phyloP scores from a whole-genome alignment of 129 eudicot genomes.

The Arctium minus region DNA sequence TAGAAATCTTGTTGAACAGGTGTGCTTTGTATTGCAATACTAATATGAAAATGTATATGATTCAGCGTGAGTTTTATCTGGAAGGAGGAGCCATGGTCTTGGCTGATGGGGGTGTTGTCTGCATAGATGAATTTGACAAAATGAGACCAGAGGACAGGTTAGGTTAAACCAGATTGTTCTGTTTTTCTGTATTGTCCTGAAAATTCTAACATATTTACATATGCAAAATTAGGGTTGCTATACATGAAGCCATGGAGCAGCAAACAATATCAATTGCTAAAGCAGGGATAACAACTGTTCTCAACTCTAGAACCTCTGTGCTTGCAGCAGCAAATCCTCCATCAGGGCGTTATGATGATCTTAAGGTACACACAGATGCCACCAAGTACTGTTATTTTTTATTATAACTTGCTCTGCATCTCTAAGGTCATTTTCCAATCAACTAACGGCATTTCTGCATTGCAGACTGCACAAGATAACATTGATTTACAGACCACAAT shows the following conservation, averaged over 20 bases:
- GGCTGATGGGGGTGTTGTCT: constrained; percentile 99
- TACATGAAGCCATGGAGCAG: constrained; percentile 99
- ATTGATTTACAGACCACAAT: constrained; percentile 98
- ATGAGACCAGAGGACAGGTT: constrained; percentile 99
- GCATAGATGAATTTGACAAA: constrained; percentile 98
- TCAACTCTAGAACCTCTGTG: constrained; percentile 94
- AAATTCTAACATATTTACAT: constrained; percentile 1
- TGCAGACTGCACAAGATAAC: constrained; percentile 99
- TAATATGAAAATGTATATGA: neutral
- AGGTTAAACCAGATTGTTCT: neutral
- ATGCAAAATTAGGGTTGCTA: constrained; percentile 71
- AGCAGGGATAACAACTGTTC: constrained; percentile 99
- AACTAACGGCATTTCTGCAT: constrained; percentile 15
- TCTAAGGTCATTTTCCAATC: neutral
- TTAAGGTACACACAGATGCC: constrained; percentile 49
- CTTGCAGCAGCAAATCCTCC: constrained; percentile 99
- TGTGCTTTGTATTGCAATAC: neutral
- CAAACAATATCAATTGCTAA: constrained; percentile 98
- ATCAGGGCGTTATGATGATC: constrained; percentile 99
- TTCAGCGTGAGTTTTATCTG: constrained; percentile 92
- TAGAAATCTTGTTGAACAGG: neutral
- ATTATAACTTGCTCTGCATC: neutral
- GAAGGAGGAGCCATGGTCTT: constrained; percentile 99
- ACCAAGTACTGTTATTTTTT: neutral
- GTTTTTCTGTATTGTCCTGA: neutral